A percentile compares a stretch with the other conserved stretches of the same genome.
Evolutionary conservation across 2,329 filamentous ascomycete genomes (phyloP).

Genomic region (Stachybotrys echinatus): DNA sequence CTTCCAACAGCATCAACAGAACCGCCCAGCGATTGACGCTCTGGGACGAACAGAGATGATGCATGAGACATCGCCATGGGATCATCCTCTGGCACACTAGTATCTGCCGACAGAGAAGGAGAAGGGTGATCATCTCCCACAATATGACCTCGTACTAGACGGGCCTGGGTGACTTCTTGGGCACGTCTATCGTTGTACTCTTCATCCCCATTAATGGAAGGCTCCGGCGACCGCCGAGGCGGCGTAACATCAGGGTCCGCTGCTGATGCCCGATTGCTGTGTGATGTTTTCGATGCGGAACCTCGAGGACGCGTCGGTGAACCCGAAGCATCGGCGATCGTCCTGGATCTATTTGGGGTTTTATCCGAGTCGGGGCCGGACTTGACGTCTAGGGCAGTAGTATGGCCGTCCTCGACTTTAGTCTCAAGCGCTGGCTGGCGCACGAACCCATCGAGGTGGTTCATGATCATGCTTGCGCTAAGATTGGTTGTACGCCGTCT

Average conservation of each 20-base stretch:
- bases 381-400: slow-evolving; percentile 10
- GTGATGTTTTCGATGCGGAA: slow-evolving; percentile 7
- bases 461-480: slow-evolving; percentile 74
- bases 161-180: slow-evolving; percentile 84
- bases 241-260: slow-evolving; percentile 12
- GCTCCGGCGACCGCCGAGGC: slow-evolving; percentile 18
- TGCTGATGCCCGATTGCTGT: slow-evolving; percentile 7
- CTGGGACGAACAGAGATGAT: slow-evolving; percentile 72
- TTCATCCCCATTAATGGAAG: slow-evolving; percentile 26
- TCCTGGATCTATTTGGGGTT: slow-evolving; percentile 17
- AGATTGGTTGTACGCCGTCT: slow-evolving; percentile 64
- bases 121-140: slow-evolving; percentile 92
- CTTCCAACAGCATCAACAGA: slow-evolving; percentile 77
- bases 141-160: slow-evolving; percentile 88
- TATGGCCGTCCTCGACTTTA: slow-evolving; percentile 12
- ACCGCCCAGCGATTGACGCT: slow-evolving; percentile 67
- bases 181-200: slow-evolving; percentile 76
- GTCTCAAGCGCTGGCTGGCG: slow-evolving; percentile 37
- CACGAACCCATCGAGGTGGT: slow-evolving; percentile 57
- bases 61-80: slow-evolving; percentile 76
- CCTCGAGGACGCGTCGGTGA: slow-evolving; percentile 34
- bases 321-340: slow-evolving; percentile 36
- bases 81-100: slow-evolving; percentile 64
- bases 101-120: slow-evolving; percentile 65
- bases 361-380: slow-evolving; percentile 12